Conservation (phyloP, 2,329 filamentous ascomycete species). For the Lachnellula cervina region DNA sequence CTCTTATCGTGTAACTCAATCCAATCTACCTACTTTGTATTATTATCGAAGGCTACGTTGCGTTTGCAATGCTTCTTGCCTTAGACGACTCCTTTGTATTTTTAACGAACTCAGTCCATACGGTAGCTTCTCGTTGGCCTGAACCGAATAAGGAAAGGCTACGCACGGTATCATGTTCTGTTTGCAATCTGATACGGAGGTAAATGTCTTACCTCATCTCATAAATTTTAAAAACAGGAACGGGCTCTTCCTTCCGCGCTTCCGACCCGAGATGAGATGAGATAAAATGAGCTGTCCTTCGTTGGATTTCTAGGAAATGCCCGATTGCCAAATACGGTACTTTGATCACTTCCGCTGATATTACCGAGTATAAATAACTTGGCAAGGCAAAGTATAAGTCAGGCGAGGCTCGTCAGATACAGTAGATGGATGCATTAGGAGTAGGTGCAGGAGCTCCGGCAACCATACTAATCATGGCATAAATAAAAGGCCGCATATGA, state of each 20-base stretch:
- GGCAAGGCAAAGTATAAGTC: neutral
- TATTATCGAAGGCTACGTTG: too few species aligned
- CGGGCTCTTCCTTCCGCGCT: constrained; percentile 14
- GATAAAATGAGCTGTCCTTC: neutral
- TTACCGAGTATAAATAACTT: too few species aligned
- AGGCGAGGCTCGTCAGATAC: constrained; percentile 2
- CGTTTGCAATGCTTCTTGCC: too few species aligned
- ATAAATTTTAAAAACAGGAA: constrained; percentile 3
- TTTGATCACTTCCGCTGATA: too few species aligned
- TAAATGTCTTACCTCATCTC: constrained; percentile 8
- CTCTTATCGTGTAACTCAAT: neutral
- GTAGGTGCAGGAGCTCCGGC: neutral
- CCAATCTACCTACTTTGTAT: too few species aligned
- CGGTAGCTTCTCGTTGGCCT: too few species aligned
- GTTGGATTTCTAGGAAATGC: neutral
- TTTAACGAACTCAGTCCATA: too few species aligned
- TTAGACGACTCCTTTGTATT: too few species aligned
- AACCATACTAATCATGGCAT: neutral
- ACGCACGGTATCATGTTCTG: neutral
- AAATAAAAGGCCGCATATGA: constrained; percentile 1
- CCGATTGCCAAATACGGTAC: neutral
- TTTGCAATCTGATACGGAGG: constrained; percentile 3
- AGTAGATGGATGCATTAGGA: neutral
- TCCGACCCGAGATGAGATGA: constrained; percentile 8
- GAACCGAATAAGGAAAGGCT: neutral